These are phyloP conservation scores for Euphorbia tirucalli DNA, from an alignment of 345 rosid species.

Conservation along the genomic window DNA sequence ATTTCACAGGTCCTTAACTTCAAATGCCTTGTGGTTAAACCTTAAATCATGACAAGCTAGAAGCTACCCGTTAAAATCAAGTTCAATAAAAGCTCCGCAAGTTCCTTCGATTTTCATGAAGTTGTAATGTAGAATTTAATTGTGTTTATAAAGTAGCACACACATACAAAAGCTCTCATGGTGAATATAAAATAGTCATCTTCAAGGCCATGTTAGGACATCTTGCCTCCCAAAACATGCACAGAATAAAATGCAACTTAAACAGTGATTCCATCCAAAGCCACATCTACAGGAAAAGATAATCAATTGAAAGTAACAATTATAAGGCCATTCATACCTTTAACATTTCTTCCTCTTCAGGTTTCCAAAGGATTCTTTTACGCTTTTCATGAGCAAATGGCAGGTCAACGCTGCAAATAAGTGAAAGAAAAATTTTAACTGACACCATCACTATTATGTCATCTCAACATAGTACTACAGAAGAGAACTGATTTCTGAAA, in stretches of 20 bases:
- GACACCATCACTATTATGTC: not conserved
- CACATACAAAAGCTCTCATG: no score
- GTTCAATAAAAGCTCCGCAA: not conserved
- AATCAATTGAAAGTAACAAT: not conserved
- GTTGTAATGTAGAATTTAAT: not conserved
- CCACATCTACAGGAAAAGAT: not conserved
- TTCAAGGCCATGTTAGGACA: not conserved
- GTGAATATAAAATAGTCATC: not conserved
- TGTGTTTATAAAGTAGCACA: no score
- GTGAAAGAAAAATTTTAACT: not conserved
- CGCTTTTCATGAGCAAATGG: conserved; percentile 26
- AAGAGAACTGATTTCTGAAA: not conserved
- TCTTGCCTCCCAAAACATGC: not conserved
- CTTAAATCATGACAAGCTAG: not conserved
- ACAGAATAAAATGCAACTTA: not conserved
- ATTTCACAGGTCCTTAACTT: not conserved
- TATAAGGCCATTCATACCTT: conserved; percentile 25
- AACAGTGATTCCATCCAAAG: not conserved
- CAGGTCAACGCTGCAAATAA: conserved; percentile 20
- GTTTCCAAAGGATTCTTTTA: conserved; percentile 34
- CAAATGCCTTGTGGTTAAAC: not conserved
- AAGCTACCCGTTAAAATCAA: not conserved
- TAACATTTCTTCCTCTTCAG: conserved; percentile 44
- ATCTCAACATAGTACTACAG: not conserved
- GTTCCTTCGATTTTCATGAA: not conserved